Evolutionary conservation across 1,139 yeast species (phyloP), one percentile per base, ranked within the genome.

Genomic region (Saccharomyces hybrid): DNA sequence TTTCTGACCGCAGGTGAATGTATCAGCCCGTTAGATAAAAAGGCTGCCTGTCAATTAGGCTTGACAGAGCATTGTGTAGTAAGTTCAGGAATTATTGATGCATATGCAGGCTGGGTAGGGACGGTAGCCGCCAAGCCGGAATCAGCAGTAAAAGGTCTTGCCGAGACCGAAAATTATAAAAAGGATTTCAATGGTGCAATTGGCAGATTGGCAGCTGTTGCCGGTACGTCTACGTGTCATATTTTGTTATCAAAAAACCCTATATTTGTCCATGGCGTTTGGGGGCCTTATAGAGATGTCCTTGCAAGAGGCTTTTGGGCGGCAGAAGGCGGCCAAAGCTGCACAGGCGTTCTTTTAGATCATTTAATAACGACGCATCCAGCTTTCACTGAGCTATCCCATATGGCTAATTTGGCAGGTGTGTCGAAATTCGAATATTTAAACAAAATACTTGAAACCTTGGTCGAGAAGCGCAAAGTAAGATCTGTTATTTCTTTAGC

Each of bases 241-340:
- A 82, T 93, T 64, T 91, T 90, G 56, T 79, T 91, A 80, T 86
- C 96, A 38, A 79, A 82, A 59, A 85, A 88, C 32, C 88, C 96
- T 0, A 82, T 89, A 51, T 91, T 93, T 69, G 98, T 93, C 13
- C 83, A 89, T 51, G 99, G 99, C 55, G 97, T 93, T 34, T 93
- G 99, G 99, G 99, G 99, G 23, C 99, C 99, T 3, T 93, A 93
- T 73, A 80, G 90, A 64, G 96, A 91, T 69, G 96, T 88, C 9
- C 78, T 93, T 76, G 88, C 95, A 20, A 87, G 88, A 41, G 90
- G 84, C 11, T 85, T 79, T 65, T 93, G 98, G 98, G 78, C 90
- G 63, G 96, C 98, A n/a, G 99, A 93, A 73, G 99, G 99, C 66
- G 99, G 99, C 20, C 99, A 93, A 72, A 86, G 95, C 23, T 87